Percentiles rank a stretch among this genome's conserved stretches.
These are phyloP conservation scores for Rhizophora mangle DNA, from an alignment of 345 rosid species.

Conservation along the genomic window DNA sequence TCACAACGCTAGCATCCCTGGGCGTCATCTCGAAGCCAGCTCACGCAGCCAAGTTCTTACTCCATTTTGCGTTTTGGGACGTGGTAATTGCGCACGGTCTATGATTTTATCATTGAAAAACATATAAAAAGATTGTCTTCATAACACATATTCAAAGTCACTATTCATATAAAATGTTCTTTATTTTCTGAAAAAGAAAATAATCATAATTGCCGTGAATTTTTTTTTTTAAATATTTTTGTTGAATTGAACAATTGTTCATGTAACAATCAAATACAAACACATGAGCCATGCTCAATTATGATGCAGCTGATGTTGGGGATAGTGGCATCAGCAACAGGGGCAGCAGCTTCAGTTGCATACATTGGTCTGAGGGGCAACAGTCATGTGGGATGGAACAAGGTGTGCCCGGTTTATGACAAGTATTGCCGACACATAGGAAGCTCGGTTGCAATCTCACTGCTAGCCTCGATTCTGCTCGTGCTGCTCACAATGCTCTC, in stretches of 20 bases:
- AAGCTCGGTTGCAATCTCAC: constrained; percentile 41
- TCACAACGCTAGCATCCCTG: constrained; percentile 50
- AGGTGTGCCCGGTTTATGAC: constrained; percentile 53
- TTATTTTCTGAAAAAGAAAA: too few species aligned
- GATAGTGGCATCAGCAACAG: constrained; percentile 72
- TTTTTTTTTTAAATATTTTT: too few species aligned
- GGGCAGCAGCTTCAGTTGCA: constrained; percentile 65
- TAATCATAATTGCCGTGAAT: too few species aligned
- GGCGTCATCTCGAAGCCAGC: constrained; percentile 38
- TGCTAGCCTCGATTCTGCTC: constrained; percentile 57
- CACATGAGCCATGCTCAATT: not conserved
- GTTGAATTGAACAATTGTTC: too few species aligned
- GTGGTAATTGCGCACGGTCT: constrained; percentile 36
- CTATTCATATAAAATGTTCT: too few species aligned
- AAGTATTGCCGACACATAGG: constrained; percentile 58
- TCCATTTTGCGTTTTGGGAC: constrained; percentile 43
- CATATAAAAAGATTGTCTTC: too few species aligned
- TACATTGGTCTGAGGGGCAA: constrained; percentile 69
- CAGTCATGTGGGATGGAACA: constrained; percentile 39
- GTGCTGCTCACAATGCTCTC: constrained; percentile 49
- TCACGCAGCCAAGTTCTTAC: constrained; percentile 33
- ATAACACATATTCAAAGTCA: too few species aligned
- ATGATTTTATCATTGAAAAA: not conserved
- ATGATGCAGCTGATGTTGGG: constrained; percentile 62
- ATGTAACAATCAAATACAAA: too few species aligned